These are phyloP conservation scores for Gnomoniopsis sp. DNA, from an alignment of 2,329 filamentous ascomycete species.

Conservation along the genomic window DNA sequence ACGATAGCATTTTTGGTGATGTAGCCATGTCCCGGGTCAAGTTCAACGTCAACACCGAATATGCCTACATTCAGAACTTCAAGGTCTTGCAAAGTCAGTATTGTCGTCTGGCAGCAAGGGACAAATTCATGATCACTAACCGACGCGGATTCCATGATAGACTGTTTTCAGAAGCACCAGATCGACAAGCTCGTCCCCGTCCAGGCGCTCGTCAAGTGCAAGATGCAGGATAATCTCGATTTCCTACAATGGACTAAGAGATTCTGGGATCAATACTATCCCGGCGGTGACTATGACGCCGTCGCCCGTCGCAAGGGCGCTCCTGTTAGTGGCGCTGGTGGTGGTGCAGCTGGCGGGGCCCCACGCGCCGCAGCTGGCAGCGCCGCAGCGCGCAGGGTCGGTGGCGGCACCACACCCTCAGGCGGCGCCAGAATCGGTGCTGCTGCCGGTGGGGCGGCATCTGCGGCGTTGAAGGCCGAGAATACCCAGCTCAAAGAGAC, in stretches of 20 bases:
- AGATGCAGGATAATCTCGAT: conserved; percentile 99
- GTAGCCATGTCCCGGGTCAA: conserved; percentile 94
- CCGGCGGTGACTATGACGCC: conserved; percentile 95
- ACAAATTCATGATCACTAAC: not conserved
- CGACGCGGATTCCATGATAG: conserved; percentile 40
- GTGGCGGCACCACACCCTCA: conserved; percentile 61
- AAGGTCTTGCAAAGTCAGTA: conserved; percentile 90
- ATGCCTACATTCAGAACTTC: conserved; percentile 97
- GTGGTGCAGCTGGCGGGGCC: conserved; percentile 32
- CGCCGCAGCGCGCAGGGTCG: conserved; percentile 34
- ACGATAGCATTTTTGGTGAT: conserved; percentile 96
- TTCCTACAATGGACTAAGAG: conserved; percentile 96
- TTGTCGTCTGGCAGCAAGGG: conserved; percentile 2
- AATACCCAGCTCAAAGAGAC: conserved; percentile 90
- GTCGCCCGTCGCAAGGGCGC: conserved; percentile 78
- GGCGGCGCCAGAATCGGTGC: conserved; percentile 42
- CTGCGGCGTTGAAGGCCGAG: conserved; percentile 76
- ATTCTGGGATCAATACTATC: conserved; percentile 98
- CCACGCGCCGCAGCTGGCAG: conserved; percentile 48
- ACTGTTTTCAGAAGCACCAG: conserved; percentile 78
- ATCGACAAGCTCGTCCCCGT: conserved; percentile 90
- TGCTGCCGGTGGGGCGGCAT: conserved; percentile 51
- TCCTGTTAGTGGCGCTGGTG: conserved; percentile 50
- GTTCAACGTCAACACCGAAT: conserved; percentile 97
- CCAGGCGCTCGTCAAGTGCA: conserved; percentile 89